Conservation (phyloP, 768 basidiomycete species). For the Bullera alba region DNA sequence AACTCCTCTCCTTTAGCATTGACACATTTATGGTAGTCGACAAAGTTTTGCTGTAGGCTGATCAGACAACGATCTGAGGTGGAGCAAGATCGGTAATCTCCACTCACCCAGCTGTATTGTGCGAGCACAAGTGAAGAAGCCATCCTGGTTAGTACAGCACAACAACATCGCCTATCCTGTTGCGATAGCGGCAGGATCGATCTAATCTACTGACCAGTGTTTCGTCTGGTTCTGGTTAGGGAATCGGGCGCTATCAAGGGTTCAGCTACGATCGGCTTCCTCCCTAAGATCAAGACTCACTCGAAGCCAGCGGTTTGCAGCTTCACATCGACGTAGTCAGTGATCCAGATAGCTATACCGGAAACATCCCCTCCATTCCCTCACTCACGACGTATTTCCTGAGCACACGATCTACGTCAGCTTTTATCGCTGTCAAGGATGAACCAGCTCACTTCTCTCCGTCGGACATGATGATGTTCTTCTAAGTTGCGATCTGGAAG, state of each 20-base stretch:
- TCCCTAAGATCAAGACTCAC: constrained; percentile 24
- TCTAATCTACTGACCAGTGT: constrained; percentile 65
- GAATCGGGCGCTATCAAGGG: constrained; percentile 37
- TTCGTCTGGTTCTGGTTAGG: constrained; percentile 73
- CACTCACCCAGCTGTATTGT: constrained; percentile 18
- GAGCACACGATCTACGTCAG: background rate
- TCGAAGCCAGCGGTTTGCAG: constrained; percentile 96
- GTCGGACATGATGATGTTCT: constrained; percentile 19
- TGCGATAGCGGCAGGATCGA: background rate
- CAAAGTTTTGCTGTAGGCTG: constrained; percentile 84
- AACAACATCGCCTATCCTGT: no score
- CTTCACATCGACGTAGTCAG: constrained; percentile 18
- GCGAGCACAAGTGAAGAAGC: background rate
- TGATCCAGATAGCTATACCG: no score
- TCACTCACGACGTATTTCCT: constrained; percentile 42
- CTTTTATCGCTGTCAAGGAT: background rate
- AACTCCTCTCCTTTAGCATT: constrained; percentile 96
- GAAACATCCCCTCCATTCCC: no score
- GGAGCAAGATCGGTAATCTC: background rate
- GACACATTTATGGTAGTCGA: constrained; percentile 97
- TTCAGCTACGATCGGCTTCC: background rate
- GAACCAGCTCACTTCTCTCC: constrained; percentile 15
- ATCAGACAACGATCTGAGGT: background rate
- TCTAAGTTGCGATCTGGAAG: no score
- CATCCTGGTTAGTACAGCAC: no score